phyloP scores from a whole-genome alignment of 352 stramenopile genomes.

The Pythium angustatum region DNA sequence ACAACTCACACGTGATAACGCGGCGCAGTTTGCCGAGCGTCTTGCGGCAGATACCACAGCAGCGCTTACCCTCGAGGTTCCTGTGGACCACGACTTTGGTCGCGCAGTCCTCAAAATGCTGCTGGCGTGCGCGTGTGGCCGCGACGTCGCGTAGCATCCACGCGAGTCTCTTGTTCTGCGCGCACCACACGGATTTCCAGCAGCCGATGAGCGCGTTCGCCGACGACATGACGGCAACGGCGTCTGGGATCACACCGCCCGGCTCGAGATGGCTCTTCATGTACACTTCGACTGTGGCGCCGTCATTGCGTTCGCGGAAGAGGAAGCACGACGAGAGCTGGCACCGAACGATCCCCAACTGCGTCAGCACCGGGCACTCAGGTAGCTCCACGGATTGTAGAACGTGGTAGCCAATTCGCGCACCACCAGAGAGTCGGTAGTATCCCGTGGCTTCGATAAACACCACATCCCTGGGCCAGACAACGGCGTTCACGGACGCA shows the following conservation, averaged over 20 bases:
- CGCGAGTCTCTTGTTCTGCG: constrained; percentile 32
- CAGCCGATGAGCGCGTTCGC: constrained; percentile 26
- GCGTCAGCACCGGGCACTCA: constrained; percentile 32
- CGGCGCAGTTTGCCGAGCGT: not conserved
- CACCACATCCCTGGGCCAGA: constrained; percentile 42
- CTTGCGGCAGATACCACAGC: not conserved
- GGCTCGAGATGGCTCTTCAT: constrained; percentile 45
- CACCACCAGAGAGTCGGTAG: not conserved
- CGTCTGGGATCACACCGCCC: constrained; percentile 18
- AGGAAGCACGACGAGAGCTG: constrained; percentile 48
- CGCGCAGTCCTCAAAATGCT: not conserved
- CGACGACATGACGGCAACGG: constrained; percentile 22
- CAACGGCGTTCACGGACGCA: constrained; percentile 21
- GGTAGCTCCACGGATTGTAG: constrained; percentile 39
- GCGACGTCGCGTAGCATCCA: constrained; percentile 11
- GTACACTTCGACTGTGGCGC: constrained; percentile 45
- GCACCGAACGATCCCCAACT: constrained; percentile 42
- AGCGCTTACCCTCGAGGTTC: constrained; percentile 5
- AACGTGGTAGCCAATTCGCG: constrained; percentile 38
- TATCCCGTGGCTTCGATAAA: constrained; percentile 50
- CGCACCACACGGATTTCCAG: constrained; percentile 27
- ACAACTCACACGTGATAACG: constrained; percentile 8
- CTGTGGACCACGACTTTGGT: constrained; percentile 1
- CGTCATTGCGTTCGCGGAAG: constrained; percentile 35
- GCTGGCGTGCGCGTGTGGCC: not conserved